Conservation (phyloP, 202 grass and related monocot species). For the Carex arenaria region DNA sequence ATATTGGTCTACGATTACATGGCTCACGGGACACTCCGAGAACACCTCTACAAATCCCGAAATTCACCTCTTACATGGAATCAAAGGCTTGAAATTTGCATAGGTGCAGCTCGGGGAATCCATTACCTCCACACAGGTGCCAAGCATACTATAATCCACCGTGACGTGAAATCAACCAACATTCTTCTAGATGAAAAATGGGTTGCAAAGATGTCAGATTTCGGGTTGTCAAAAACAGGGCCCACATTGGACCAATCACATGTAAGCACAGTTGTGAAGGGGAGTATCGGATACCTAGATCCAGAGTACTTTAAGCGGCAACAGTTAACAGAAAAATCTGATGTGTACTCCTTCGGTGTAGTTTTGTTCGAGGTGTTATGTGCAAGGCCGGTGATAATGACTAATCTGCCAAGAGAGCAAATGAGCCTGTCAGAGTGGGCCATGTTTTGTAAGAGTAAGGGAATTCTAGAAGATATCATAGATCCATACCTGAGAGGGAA, state of each 20-base stretch:
- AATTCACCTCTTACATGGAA: slow-evolving; percentile 55
- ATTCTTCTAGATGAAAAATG: slow-evolving; percentile 78
- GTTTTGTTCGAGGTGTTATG: slow-evolving; percentile 74
- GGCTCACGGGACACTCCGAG: slow-evolving; percentile 51
- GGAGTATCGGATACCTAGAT: slow-evolving; percentile 71
- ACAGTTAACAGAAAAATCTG: slow-evolving; percentile 68
- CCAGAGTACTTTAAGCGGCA: slow-evolving; percentile 62
- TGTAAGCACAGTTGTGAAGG: slow-evolving; percentile 86
- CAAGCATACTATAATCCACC: slow-evolving; percentile 71
- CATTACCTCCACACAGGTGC: slow-evolving; percentile 81
- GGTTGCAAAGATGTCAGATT: slow-evolving; percentile 81
- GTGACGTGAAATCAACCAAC: slow-evolving; percentile 86
- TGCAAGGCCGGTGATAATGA: slow-evolving; percentile 35
- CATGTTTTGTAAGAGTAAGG: slow-evolving; percentile 50
- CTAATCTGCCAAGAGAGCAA: slow-evolving; percentile 41
- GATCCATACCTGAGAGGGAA: slow-evolving; percentile 55
- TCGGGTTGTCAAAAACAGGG: slow-evolving; percentile 68
- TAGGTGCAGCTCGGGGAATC: slow-evolving; percentile 58
- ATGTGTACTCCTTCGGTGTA: slow-evolving; percentile 80
- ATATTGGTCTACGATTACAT: slow-evolving; percentile 83
- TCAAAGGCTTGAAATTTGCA: slow-evolving; percentile 65
- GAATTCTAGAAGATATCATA: slow-evolving; percentile 52
- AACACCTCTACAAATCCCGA: slow-evolving; percentile 59
- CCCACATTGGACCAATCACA: slow-evolving; percentile 61
- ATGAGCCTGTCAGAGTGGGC: slow-evolving; percentile 71